A percentile compares a stretch with the other conserved stretches of the same genome.
These are phyloP conservation scores for Endothia cerciana DNA, from an alignment of 2,329 filamentous ascomycete species.

Conservation along the genomic window DNA sequence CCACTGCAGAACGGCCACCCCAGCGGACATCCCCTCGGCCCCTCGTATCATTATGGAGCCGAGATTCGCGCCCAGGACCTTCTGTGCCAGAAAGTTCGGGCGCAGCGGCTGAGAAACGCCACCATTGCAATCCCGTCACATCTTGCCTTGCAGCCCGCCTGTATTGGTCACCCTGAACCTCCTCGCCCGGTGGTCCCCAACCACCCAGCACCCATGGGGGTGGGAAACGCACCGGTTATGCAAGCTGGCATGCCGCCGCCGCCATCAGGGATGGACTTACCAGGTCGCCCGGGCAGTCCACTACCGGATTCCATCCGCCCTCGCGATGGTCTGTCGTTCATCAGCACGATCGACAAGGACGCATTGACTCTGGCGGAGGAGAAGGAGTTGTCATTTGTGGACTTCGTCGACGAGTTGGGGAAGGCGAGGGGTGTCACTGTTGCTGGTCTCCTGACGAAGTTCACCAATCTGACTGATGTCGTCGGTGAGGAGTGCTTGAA, in stretches of 20 bases:
- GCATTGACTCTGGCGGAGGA: conserved; percentile 21
- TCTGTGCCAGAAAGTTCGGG: too few relatives aligned
- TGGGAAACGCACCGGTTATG: not conserved
- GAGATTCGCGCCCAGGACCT: too few relatives aligned
- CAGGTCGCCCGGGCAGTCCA: too few relatives aligned
- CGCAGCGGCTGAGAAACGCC: not conserved
- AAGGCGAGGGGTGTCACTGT: conserved; percentile 4
- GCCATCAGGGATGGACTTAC: too few relatives aligned
- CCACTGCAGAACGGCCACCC: not conserved
- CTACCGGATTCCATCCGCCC: too few relatives aligned
- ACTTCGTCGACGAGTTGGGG: conserved; percentile 18
- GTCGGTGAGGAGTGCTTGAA: not conserved
- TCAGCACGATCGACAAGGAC: too few relatives aligned
- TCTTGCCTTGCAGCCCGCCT: too few relatives aligned
- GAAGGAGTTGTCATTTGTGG: conserved; percentile 19
- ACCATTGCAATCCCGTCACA: not conserved
- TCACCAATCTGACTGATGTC: conserved; percentile 18
- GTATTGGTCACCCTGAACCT: too few relatives aligned
- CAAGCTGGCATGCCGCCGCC: not conserved
- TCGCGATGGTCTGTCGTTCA: too few relatives aligned
- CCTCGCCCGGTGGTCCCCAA: not conserved
- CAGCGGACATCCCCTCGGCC: not conserved
- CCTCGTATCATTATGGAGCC: too few relatives aligned
- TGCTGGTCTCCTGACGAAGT: conserved; percentile 9
- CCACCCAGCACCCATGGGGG: not conserved